Evolutionary conservation across 2,329 filamentous ascomycete genomes (phyloP), one percentile per base, ranked within the genome.

Genomic region (Diplodia scrobiculata): DNA sequence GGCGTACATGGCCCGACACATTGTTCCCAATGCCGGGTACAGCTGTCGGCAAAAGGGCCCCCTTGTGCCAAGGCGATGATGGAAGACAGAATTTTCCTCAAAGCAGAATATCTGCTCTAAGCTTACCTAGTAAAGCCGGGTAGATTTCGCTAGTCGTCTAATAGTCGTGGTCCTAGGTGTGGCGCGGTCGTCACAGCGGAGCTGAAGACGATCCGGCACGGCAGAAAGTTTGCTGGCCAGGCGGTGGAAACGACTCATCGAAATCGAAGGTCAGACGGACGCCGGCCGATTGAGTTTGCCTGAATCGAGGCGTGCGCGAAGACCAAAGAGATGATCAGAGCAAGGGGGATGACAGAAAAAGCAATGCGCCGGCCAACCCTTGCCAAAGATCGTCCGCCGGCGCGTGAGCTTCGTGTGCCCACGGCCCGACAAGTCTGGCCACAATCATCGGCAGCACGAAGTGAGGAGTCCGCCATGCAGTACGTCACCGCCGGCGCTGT

Each of bases 241-340:
- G 38, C 19, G 55, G 38, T n/a, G n/a, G 32, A 34, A 60, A 60
- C 48, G 3, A 34, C 13, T 29, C 9, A 48, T 60, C 58, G 58
- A 17, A 60, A 60, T 50, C 27, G 41, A 32, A 27, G 41, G n/a
- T 13, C 41, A 10, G 11, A 25, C 58, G 17, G 45, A 38, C 58
- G 51, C 29, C 38, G 54, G 41, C 17, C 38, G 41, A n/a, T 50
- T 51, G 13, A 62, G 58, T 32, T 62, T 41, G 41, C n/a, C 58
- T 51, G 48, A 36, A 27, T 9, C 19, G n/a, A 29, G 27, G 14
- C 58, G 38, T 50, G 58, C 45, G 48, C 29, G 58, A 21, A 45
- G 45, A 11, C 58, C 9, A 25, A 62, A 62, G 45, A 62, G 58
- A 13, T 50, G 58, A 62, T 62, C 41, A n/a, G 58, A 62, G 58